Base-by-base conservation (phyloP, 2,329 filamentous ascomycete genomes). In the Penicillium sclerotiorum region DNA sequence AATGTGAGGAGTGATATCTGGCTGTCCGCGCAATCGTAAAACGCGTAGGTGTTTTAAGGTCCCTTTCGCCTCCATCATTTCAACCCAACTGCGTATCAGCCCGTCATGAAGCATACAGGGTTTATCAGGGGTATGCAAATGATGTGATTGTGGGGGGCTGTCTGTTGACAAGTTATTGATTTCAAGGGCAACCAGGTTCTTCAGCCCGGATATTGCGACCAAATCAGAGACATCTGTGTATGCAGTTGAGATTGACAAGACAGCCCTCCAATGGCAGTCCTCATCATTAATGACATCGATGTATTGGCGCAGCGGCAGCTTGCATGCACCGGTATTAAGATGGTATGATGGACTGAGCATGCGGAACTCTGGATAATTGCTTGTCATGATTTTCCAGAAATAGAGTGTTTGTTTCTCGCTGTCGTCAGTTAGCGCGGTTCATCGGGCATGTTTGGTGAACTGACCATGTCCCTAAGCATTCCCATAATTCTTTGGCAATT, bases 351-450 rank as follows among this genome's bases (percentile, higher is more conserved):
- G 59, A 5, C 59, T 47, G 15, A 64, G 18, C 17, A 59, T 25
- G 7, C 52, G 55, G 32, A 77, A 74, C 28, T 44, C 32, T 8
- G 70, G 67, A 56, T 76, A 76, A 15, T 54, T 61, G 4, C 58
- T 65, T 13, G 67, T 66, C 44, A 75, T 65, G n/a, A 74, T 59
- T 33, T 72, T 74, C 74, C 74, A 77, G 57, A 73, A 69, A 45
- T 74, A 62, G 22, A 75, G 56, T 18, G 71, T 77, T 51, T 66
- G 59, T 32, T 66, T 70, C 13, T 60, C 55, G 50, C 71, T 73
- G 40, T 15, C 9, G 21, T 46, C 27, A 46, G 46, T n/a, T 18
- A n/a, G 23, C 2, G 18, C 12, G 8, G 3, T 2, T 11, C 18
- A 46, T 18, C 27, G 7, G 23, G 21, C 15, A 21, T 18, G 8